These are phyloP conservation scores for Xylaria palmicola DNA, from an alignment of 495 filamentous ascomycete genomes.

Conservation along the genomic window DNA sequence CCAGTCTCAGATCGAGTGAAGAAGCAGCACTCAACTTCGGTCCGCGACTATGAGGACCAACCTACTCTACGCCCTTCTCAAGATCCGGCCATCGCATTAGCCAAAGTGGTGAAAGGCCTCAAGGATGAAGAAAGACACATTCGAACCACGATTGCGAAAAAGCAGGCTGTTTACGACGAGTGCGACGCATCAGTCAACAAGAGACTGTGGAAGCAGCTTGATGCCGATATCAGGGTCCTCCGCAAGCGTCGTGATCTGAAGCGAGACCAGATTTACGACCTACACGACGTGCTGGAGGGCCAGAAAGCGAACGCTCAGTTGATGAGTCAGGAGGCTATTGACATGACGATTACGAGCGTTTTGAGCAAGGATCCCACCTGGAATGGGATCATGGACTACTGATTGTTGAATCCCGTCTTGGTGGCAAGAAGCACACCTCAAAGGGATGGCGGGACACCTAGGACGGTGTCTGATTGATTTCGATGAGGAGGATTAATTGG, in stretches of 20 bases:
- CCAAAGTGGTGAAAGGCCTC: slow-evolving; percentile 73
- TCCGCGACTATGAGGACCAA: slow-evolving; percentile 59
- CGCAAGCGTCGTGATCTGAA: slow-evolving; percentile 69
- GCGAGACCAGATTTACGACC: slow-evolving; percentile 81
- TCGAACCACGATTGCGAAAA: slow-evolving; percentile 60
- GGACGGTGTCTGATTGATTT: not conserved
- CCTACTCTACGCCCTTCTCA: slow-evolving; percentile 76
- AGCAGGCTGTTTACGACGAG: slow-evolving; percentile 61
- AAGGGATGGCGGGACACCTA: not conserved
- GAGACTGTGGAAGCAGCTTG: slow-evolving; percentile 60
- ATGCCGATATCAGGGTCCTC: slow-evolving; percentile 63
- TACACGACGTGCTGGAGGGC: slow-evolving; percentile 89
- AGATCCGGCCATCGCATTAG: slow-evolving; percentile 71
- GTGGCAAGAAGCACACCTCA: not conserved
- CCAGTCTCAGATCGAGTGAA: slow-evolving; percentile 67
- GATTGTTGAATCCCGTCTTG: not conserved
- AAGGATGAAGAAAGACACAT: slow-evolving; percentile 82
- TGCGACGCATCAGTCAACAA: slow-evolving; percentile 70
- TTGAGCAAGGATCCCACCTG: slow-evolving; percentile 36
- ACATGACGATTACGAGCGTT: slow-evolving; percentile 58
- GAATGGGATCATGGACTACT: slow-evolving; percentile 37
- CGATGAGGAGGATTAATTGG: not conserved
- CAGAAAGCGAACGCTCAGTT: slow-evolving; percentile 64
- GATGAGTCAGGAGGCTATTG: slow-evolving; percentile 65
- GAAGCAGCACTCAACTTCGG: slow-evolving; percentile 26